Evolutionary conservation across 2,329 filamentous ascomycete species (phyloP).

Genomic region (Trichoderma afroharzianum): DNA sequence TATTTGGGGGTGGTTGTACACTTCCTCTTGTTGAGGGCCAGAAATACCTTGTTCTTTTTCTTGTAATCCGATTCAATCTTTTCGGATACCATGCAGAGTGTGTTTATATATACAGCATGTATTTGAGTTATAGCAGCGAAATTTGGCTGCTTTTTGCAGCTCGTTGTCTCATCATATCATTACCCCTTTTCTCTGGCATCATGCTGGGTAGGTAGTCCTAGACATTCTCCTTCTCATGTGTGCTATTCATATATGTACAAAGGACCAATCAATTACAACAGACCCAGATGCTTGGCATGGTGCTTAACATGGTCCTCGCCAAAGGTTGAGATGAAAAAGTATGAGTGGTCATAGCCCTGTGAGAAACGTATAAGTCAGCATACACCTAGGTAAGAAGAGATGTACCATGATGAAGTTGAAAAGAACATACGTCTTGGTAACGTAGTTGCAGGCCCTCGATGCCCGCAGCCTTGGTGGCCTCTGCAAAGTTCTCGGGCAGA

Average conservation of each 20-base stretch:
- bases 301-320: conserved; percentile 86
- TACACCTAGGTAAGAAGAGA: not conserved
- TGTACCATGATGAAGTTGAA: too few relatives aligned
- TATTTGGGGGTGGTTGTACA: not conserved
- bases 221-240: not conserved
- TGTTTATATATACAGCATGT: not conserved
- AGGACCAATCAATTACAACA: conserved; percentile 25
- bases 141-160: not conserved
- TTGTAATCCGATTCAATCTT: not conserved
- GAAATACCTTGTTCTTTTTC: not conserved
- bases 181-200: not conserved
- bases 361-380: conserved; percentile 1
- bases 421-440: conserved; percentile 65
- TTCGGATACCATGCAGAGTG: not conserved
- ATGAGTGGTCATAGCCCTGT: conserved; percentile 90
- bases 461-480: conserved; percentile 72
- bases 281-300: conserved; percentile 75
- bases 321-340: conserved; percentile 93
- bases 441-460: conserved; percentile 70
- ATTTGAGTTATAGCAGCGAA: not conserved
- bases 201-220: not conserved
- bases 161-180: not conserved
- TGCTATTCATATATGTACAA: not conserved
- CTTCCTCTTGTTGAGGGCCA: not conserved
- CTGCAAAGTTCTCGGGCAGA: conserved; percentile 86